Evolutionary conservation across 1,284 basidiomycete species (phyloP).

Genomic region (Tylopilus orsonianus): DNA sequence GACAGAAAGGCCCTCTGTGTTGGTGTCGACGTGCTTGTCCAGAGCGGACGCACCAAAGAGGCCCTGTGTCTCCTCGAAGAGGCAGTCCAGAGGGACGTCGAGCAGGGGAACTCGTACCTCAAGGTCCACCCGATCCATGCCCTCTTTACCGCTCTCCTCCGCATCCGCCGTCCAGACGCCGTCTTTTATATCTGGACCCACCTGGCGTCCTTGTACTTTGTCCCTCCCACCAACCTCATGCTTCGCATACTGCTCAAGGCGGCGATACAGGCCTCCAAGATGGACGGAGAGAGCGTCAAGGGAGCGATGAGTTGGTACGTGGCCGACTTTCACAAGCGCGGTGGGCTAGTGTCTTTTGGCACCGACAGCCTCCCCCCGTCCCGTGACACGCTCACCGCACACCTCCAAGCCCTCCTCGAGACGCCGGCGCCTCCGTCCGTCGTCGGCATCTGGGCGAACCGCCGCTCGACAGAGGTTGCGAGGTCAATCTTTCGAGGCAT

Average conservation of each 20-base stretch:
- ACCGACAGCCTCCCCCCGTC: too few relatives aligned
- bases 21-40: slow-evolving; percentile 51
- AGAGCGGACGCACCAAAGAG: slow-evolving; percentile 41
- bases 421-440: slow-evolving; percentile 22
- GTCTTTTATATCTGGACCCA: slow-evolving; percentile 64
- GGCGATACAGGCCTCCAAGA: slow-evolving; percentile 49
- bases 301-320: slow-evolving; percentile 41
- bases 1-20: slow-evolving; percentile 50
- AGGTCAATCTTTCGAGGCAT: slow-evolving; percentile 49
- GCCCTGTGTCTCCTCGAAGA: slow-evolving; percentile 52
- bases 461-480: slow-evolving; percentile 45
- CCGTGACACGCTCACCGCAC: slow-evolving; percentile 20
- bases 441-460: slow-evolving; percentile 49
- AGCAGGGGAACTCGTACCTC: slow-evolving; percentile 14
- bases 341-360: too few relatives aligned
- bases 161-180: slow-evolving; percentile 53
- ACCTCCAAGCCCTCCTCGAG: slow-evolving; percentile 24
- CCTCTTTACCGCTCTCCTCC: slow-evolving; percentile 46
- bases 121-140: slow-evolving; percentile 46
- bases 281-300: slow-evolving; percentile 46
- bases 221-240: slow-evolving; percentile 52
- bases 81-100: slow-evolving; percentile 30
- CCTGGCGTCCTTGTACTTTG: slow-evolving; percentile 52
- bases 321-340: too few relatives aligned
- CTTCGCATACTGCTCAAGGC: slow-evolving; percentile 61